phyloP scores from a whole-genome alignment of 345 rosid species.

The Nephelium lappaceum region DNA sequence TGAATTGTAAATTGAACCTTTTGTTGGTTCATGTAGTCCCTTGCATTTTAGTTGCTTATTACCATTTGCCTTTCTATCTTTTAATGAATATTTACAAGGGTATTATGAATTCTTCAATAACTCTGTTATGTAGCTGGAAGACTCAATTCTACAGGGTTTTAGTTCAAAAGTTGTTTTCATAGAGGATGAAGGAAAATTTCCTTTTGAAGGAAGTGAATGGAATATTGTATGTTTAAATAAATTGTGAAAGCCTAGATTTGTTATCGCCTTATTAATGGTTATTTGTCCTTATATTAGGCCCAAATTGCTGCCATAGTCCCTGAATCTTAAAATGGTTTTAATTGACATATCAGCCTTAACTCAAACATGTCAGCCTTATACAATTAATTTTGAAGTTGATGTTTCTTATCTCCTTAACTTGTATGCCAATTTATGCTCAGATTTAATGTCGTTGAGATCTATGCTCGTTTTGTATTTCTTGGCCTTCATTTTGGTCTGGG shows the following conservation, averaged over 20 bases:
- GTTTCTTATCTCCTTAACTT: neutral
- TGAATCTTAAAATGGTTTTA: neutral
- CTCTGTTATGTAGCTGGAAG: neutral
- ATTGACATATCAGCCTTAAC: neutral
- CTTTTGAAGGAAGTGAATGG: too few species aligned
- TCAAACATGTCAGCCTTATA: neutral
- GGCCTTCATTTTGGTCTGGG: neutral
- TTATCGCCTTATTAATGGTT: neutral
- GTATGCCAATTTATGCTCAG: neutral
- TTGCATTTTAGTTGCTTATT: neutral
- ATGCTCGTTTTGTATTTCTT: neutral
- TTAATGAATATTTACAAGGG: neutral
- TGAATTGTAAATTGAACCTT: neutral
- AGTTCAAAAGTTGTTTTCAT: neutral
- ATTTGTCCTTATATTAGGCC: neutral
- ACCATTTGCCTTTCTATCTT: neutral
- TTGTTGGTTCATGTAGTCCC: neutral
- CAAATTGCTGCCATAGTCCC: neutral
- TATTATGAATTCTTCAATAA: neutral
- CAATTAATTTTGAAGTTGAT: neutral
- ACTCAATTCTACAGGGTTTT: neutral
- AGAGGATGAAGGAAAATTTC: neutral
- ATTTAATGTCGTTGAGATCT: neutral
- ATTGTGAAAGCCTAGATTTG: neutral
- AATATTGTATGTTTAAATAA: slow-evolving; percentile 4